Base-by-base conservation (phyloP, 1,139 yeast genomes). In the Zygosaccharomyces sapae region DNA sequence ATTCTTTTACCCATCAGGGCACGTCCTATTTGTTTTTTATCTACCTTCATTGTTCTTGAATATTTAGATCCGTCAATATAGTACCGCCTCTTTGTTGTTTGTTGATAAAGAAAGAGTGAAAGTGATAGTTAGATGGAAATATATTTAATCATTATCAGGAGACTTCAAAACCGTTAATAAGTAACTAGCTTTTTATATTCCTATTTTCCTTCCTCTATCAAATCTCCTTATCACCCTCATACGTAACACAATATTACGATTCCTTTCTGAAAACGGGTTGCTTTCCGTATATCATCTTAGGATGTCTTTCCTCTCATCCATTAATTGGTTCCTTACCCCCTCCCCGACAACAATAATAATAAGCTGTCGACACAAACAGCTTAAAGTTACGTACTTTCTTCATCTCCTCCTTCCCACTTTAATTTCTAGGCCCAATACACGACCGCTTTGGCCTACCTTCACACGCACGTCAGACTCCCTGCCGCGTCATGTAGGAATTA, bases 1-100 rank as follows among this genome's bases (percentile, higher is more conserved):
- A 54, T 10, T 16, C 34, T 38, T 33, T 38, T 38, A 12, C 41
- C 41, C 33, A 7, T 38, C n/a, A 38, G 34, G 41, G 41, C 41
- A 27, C 34, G 33, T 27, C 20, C 34, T 16, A 38, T 24, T 9
- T 38, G 34, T 38, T 8, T 38, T 20, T 16, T 38, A 9, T 27
- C 34, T 22, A 27, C 31, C 16, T 27, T 29, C 34, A 38, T 24
- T 13, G 29, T 16, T 6, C 5, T 37, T 12, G n/a, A 31, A 13
- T 16, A 7, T 12, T 12, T 16, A 31, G 34, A 31, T 31, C 34
- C 19, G 34, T 5, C 13, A 8, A 12, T 8, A 3, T 3, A 31
- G 34, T 31, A 9, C 13, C n/a, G 13, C n/a, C 13, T 30, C n/a
- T 19, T 19, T 19, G 22, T 22, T 22, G 25, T 22, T 6, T 22